phyloP scores from a whole-genome alignment of 2,329 filamentous ascomycete genomes.

The Coniochaeta sp. region DNA sequence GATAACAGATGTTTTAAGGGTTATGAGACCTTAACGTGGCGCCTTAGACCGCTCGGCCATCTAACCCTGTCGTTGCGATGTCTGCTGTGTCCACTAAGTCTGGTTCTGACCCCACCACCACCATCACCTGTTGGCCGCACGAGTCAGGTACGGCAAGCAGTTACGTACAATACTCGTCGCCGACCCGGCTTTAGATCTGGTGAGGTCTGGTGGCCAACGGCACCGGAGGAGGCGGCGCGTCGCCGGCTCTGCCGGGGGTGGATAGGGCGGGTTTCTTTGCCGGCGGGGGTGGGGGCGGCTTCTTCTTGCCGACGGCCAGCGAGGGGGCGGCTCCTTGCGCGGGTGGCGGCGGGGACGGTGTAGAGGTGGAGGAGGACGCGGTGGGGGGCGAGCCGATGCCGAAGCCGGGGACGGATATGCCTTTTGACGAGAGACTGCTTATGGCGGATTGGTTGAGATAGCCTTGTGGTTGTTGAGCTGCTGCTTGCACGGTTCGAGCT shows the following conservation, averaged over 20 bases:
- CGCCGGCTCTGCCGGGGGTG: constrained; percentile 4
- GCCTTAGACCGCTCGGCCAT: constrained; percentile 1
- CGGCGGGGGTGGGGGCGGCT: constrained; percentile 40
- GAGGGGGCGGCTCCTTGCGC: too few relatives aligned
- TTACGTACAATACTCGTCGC: not conserved
- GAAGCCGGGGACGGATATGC: constrained; percentile 70
- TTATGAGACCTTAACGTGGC: not conserved
- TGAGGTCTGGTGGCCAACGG: constrained; percentile 24
- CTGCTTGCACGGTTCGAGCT: constrained; percentile 16
- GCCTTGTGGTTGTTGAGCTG: constrained; percentile 13
- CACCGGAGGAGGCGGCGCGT: constrained; percentile 39
- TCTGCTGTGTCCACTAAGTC: not conserved
- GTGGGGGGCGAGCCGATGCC: constrained; percentile 49
- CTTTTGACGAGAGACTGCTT: constrained; percentile 61
- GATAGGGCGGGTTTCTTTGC: constrained; percentile 40
- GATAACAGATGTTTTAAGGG: not conserved
- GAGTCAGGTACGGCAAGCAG: not conserved
- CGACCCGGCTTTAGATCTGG: constrained; percentile 8
- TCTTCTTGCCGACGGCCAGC: constrained; percentile 47
- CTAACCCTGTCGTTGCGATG: not conserved
- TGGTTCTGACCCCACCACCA: not conserved
- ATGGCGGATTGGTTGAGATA: constrained; percentile 50
- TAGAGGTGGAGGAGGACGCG: not conserved
- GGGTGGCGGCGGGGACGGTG: not conserved
- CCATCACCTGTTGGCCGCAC: not conserved